Base-by-base conservation (phyloP, 345 rosid genomes). In the Alliaria petiolata region DNA sequence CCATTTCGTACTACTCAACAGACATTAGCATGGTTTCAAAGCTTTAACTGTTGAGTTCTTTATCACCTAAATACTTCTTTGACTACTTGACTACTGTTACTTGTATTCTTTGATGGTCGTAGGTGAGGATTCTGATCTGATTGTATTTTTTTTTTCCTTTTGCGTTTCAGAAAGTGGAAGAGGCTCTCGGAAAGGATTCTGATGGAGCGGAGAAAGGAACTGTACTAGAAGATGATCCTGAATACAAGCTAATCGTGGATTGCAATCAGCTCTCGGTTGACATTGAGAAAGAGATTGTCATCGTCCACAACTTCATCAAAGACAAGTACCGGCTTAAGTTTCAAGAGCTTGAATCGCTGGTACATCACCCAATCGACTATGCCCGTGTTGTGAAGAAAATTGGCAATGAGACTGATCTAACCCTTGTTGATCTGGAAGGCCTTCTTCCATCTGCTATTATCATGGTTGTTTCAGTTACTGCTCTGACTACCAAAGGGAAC, bases 401-500 rank as follows among this genome's bases (percentile, higher is more conserved):
- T 43, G 95, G 87, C 15, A 91, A 91, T 54, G 99, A 91, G 82
- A 80, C 81, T 77, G 98, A 93, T 79, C 74, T 93, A 64, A 86
- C 96, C 4, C 87, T 91, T 69, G 97, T 93, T 55, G 92, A 95
- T 75, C 78, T 91, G n/a, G 96, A 83, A 81, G 93, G 87, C 16
- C 89, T 95, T 62, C 74, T 91, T 42, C 99, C 97, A 0, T 87
- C 95, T 1, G 96, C 97, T 46, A 86, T 88, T 38, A 89, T 89
- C 68, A 91, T 91, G 97, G 99, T 91, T 61, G 87, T 95, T 72
- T 95, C 96, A 15, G 97, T 95, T 53, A 95, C 99, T 22, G 93
- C 97, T 42, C 83, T 85, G 13, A 91, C 97, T 30, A 95, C 97
- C 0, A 95, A 93, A 70, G 99, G 99, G 47, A 95, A 85, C 65